A percentile compares a stretch with the other conserved stretches of the same genome.
These are phyloP conservation scores for Cryphonectria parasitica DNA, from an alignment of 2,329 filamentous ascomycete genomes.

Conservation along the genomic window DNA sequence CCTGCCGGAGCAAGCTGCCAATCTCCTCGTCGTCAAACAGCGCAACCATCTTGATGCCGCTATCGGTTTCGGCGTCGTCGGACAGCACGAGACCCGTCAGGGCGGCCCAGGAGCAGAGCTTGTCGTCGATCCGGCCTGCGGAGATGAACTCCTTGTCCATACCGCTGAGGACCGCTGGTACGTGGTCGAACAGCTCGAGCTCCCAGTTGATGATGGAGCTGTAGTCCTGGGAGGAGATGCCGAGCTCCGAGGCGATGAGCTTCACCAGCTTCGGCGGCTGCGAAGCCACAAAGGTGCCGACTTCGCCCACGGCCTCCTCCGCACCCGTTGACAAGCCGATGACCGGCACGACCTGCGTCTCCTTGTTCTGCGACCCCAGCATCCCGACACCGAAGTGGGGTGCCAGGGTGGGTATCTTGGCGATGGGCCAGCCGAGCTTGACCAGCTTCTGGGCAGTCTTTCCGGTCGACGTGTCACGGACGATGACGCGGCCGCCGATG, in stretches of 20 bases:
- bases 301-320: constrained; percentile 58
- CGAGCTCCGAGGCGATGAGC: constrained; percentile 79
- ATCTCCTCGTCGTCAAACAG: constrained; percentile 98
- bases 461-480: constrained; percentile 71
- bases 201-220: constrained; percentile 92
- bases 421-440: constrained; percentile 92
- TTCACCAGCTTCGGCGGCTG: constrained; percentile 86
- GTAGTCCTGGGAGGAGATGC: constrained; percentile 63
- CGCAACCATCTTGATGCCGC: constrained; percentile 86
- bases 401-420: constrained; percentile 86
- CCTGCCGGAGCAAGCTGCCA: constrained; percentile 86
- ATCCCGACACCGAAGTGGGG: constrained; percentile 87
- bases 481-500: constrained; percentile 85
- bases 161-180: constrained; percentile 82
- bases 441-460: constrained; percentile 84
- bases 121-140: constrained; percentile 94
- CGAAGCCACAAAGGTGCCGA: constrained; percentile 75
- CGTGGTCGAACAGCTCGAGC: constrained; percentile 89
- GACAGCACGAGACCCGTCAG: constrained; percentile 80
- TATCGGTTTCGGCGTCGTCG: constrained; percentile 57
- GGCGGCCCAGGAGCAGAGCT: constrained; percentile 93
- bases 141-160: constrained; percentile 94
- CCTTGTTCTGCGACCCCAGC: constrained; percentile 72
- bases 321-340: constrained; percentile 74
- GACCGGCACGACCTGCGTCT: constrained; percentile 93